Evolutionary conservation across 2,329 filamentous ascomycete species (phyloP), one percentile per base, ranked within the genome.

Genomic region (Lachnellula occidentalis): DNA sequence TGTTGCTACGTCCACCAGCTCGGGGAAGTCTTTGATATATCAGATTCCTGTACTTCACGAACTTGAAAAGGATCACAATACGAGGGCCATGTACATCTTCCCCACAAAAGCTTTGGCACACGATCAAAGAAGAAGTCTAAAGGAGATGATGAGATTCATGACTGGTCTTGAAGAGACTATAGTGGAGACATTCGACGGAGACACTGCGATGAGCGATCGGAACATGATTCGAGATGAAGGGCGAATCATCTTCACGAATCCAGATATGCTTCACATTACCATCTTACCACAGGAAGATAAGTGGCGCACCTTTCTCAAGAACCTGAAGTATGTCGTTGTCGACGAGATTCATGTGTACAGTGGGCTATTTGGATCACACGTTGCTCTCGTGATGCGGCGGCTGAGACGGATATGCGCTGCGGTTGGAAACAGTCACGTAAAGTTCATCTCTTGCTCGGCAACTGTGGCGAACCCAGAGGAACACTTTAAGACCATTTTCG

Each of bases 11-110:
- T 95, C 92, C 0, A 99, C 94, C 0, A 95, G 90, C 67, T 99
- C 94, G 1, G 94, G 94, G 11, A 99, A 99, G 71, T 96, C 91
- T 5, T 75, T 99, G n/a, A 96, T 99, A 58, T 99, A 97, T 67
- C 94, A 99, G 66, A 80, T 99, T 15, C 94, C 94, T 0, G 90
- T 99, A 45, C 74, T 99, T 11, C 85, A 95, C 67, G 87, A 90
- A 48, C 74, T 99, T 2, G 92, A 99, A 70, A 76, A 82, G 50
- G 88, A 97, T 64, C 74, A 72, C 2, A 77, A 85, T 53, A 88
- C 89, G 8, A 79, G 94, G 63, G 94, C 94, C 2, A 90, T 99
- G 85, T 97, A 96, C 69, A 96, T 99, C 36, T 99, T 99, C 58
- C 94, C 94, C 0, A 99, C 94, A 0, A 99, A 99, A 72, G 94